Evolutionary conservation across 352 stramenopile species (phyloP).

Genomic region (Peronospora tabacina): DNA sequence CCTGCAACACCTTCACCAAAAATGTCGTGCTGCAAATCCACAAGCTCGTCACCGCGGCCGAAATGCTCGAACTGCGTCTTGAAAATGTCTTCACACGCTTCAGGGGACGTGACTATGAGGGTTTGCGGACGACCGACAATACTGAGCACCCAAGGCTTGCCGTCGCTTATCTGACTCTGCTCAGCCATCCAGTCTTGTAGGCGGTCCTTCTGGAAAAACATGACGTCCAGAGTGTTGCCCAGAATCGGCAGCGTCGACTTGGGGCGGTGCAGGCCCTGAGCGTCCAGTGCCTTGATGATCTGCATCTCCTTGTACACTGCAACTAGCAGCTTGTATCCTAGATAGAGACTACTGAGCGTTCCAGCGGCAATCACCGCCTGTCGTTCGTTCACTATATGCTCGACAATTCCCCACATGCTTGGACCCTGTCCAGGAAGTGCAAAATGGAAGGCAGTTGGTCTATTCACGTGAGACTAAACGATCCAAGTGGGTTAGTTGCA

Average conservation of each 20-base stretch:
- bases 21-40: conserved; percentile 27
- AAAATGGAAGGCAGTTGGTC: neutral
- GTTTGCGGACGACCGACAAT: conserved; percentile 25
- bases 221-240: conserved; percentile 31
- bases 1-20: conserved; percentile 47
- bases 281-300: conserved; percentile 24
- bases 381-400: conserved; percentile 26
- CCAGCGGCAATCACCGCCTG: conserved; percentile 16
- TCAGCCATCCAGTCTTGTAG: conserved; percentile 54
- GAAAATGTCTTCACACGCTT: conserved; percentile 26
- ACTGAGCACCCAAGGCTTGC: conserved; percentile 42
- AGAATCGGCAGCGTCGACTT: conserved; percentile 30
- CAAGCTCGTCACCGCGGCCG: conserved; percentile 19
- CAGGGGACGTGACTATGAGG: conserved; percentile 33
- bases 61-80: conserved; percentile 49
- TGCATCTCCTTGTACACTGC: conserved; percentile 28
- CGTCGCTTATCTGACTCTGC: conserved; percentile 27
- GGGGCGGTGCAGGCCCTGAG: conserved; percentile 20
- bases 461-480: too few relatives aligned
- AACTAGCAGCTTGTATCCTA: conserved; percentile 23
- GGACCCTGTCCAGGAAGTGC: neutral
- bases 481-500: too few relatives aligned
- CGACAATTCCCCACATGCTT: conserved; percentile 24
- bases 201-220: conserved; percentile 31
- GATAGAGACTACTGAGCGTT: conserved; percentile 17